Evolutionary conservation across 768 basidiomycete genomes (phyloP), one percentile per base, ranked within the genome.

Genomic region (Sutorius australiensis): DNA sequence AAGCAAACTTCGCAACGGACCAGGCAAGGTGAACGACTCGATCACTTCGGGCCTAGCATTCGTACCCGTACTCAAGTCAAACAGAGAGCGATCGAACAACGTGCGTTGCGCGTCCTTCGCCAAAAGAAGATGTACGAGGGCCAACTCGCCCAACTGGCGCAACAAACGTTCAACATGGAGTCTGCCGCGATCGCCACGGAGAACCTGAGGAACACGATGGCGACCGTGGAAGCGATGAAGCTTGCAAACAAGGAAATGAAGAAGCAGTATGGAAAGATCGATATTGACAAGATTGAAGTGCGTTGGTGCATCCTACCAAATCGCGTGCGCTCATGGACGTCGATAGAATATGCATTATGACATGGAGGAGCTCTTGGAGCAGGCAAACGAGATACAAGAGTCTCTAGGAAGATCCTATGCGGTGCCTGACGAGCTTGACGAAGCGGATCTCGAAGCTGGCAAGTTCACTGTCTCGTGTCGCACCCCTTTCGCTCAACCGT

Each of bases 131-230:
- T 98, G 91, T 95, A 95, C 73, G 97, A 99, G 68, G 79, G 77
- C 13, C 97, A 99, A 69, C 80, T 98, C 36, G 79, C 83, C 9
- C 93, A 97, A 69, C 79, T 99, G 14, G 77, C 88, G 28, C 97
- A 98, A 67, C 97, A 98, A 70, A 87, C 91, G 21, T 98, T 92
- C 77, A 98, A 99, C 72, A 98, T 98, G 90, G 95, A 99, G 74
- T 93, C 90, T 50, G 89, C 95, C 12, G 82, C 89, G 13, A 83
- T 98, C 63, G 86, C 92, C 9, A 98, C 95, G n/a, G 97, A 98
- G 74, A 98, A 98, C 71, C 72, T 98, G 63, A 84, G 92, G 58
- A 98, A 98, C 68, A 98, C 97, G 63, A 98, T 99, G 95, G 95
- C 92, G 12, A 98, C 97, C 0, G 83, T 98, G 28, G 92, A 97